These are phyloP conservation scores for Otatea glauca DNA, from an alignment of 176 grass and related monocot species.

Conservation along the genomic window DNA sequence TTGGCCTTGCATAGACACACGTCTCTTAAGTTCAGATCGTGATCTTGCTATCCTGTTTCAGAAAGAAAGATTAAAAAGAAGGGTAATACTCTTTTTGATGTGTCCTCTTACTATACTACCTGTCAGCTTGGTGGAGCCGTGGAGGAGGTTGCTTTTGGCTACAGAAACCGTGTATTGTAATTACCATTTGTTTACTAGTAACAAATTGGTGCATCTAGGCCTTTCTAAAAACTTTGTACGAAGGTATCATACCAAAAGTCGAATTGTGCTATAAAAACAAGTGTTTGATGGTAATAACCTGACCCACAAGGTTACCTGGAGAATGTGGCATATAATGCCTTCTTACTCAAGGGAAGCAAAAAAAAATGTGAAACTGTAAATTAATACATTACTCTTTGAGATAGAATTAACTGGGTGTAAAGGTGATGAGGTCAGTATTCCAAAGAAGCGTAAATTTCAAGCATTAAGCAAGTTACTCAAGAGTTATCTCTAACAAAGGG, in stretches of 20 bases:
- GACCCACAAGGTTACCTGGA: neutral
- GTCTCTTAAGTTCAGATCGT: neutral
- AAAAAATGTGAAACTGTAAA: neutral
- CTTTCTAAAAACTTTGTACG: neutral
- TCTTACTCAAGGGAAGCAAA: neutral
- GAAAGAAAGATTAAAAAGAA: neutral
- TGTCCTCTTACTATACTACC: neutral
- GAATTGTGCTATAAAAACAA: neutral
- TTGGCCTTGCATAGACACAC: neutral
- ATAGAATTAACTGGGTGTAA: neutral
- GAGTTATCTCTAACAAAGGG: neutral
- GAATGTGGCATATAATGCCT: neutral
- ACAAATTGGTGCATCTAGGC: neutral
- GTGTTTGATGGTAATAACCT: neutral
- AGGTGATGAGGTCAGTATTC: neutral
- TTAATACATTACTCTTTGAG: neutral
- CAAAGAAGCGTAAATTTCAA: slow-evolving; percentile 20
- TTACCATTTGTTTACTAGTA: slow-evolving; percentile 10
- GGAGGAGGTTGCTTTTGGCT: neutral
- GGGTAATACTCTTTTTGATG: neutral
- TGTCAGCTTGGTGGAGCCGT: slow-evolving; percentile 8
- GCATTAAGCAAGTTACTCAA: neutral
- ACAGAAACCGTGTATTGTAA: neutral
- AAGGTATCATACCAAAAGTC: neutral
- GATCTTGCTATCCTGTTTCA: slow-evolving; percentile 15